phyloP scores from a whole-genome alignment of 1,284 basidiomycete species.

The Termitomyces sp. region DNA sequence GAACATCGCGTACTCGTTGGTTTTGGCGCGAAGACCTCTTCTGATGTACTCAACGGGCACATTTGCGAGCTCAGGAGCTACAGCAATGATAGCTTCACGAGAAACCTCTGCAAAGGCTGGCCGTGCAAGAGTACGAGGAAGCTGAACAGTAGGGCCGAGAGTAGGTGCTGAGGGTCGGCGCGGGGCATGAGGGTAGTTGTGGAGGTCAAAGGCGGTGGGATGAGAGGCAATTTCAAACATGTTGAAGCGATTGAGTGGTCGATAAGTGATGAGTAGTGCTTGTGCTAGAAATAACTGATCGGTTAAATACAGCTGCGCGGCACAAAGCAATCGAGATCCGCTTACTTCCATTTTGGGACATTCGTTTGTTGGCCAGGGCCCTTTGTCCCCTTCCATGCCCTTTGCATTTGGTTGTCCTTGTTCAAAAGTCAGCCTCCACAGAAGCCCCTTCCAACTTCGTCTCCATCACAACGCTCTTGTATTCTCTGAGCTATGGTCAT shows the following conservation, averaged over 20 bases:
- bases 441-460: conserved; percentile 1
- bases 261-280: conserved; percentile 3
- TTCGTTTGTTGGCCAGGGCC: conserved; percentile 20
- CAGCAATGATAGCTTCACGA: conserved; percentile 43
- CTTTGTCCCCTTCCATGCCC: conserved; percentile 8
- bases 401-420: conserved; percentile 17
- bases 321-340: conserved; percentile 27
- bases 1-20: conserved; percentile 39
- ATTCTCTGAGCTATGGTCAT: neutral
- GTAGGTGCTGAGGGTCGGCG: conserved; percentile 19
- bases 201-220: conserved; percentile 32
- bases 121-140: conserved; percentile 53
- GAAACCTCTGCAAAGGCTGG: conserved; percentile 51
- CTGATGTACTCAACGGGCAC: conserved; percentile 60
- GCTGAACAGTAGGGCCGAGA: conserved; percentile 36
- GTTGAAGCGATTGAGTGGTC: conserved; percentile 10
- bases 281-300: conserved; percentile 13
- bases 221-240: conserved; percentile 51
- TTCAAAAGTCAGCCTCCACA: conserved; percentile 5
- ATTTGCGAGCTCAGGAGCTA: conserved; percentile 49
- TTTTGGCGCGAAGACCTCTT: conserved; percentile 43
- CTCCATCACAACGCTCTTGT: conserved; percentile 18
- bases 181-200: conserved; percentile 30
- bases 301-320: conserved; percentile 23
- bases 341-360: conserved; percentile 16